A percentile compares a stretch with the other conserved stretches of the same genome.
phyloP scores from a whole-genome alignment of 306 rosid genomes.

The Cucumis melo region DNA sequence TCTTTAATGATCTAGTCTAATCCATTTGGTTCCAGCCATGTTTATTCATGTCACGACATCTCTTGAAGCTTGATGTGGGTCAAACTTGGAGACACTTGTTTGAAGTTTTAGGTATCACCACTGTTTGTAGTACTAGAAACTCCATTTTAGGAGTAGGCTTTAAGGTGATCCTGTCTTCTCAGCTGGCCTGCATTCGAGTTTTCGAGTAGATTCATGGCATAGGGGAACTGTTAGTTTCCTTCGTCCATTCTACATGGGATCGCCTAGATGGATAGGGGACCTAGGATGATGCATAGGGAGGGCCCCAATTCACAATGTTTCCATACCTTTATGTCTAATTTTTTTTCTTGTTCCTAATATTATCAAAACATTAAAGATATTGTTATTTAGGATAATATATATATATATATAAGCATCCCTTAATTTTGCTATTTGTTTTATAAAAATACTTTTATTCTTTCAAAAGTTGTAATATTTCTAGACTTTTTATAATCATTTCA shows the following conservation, averaged over 20 bases:
- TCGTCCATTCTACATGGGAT: background rate
- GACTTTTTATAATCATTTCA: too few species aligned
- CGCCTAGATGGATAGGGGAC: background rate
- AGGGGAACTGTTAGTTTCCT: background rate
- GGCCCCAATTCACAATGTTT: background rate
- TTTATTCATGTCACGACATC: background rate
- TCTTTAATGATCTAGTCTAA: background rate
- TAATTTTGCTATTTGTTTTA: too few species aligned
- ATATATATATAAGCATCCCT: background rate
- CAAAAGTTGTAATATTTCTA: too few species aligned
- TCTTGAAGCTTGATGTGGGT: background rate
- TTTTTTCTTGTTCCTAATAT: background rate
- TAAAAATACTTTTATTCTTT: too few species aligned
- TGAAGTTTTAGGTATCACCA: background rate
- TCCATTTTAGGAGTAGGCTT: background rate
- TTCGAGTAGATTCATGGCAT: background rate
- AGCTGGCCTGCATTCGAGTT: background rate
- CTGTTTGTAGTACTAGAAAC: background rate
- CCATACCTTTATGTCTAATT: background rate
- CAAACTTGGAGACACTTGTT: background rate
- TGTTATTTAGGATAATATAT: background rate
- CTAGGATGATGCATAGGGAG: background rate
- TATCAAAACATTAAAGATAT: background rate
- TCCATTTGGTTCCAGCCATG: background rate
- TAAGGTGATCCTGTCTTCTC: background rate